These are phyloP conservation scores for Clavaria fumosa DNA, from an alignment of 768 basidiomycete species.

Conservation along the genomic window DNA sequence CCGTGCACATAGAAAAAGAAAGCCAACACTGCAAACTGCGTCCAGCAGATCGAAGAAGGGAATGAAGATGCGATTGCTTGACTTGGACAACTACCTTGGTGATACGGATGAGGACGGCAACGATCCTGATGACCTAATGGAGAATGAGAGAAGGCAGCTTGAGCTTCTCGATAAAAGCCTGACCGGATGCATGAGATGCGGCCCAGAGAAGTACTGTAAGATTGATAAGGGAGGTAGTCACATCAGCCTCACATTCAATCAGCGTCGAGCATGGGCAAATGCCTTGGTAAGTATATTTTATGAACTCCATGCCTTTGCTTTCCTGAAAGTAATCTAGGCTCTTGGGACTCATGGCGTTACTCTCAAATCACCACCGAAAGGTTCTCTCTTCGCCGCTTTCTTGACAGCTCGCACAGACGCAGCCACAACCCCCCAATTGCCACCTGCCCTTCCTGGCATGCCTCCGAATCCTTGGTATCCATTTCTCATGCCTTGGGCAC, in stretches of 20 bases:
- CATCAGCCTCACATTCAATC: slow-evolving; percentile 24
- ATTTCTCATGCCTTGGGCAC: neutral
- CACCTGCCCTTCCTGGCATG: neutral
- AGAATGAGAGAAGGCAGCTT: slow-evolving; percentile 10
- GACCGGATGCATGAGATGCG: neutral
- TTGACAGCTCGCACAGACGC: neutral
- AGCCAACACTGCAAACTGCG: no score
- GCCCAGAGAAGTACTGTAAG: neutral
- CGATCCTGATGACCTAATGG: slow-evolving; percentile 5
- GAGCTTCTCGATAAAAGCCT: neutral
- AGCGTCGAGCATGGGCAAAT: slow-evolving; percentile 23
- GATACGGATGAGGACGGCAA: slow-evolving; percentile 1
- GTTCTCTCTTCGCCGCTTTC: slow-evolving; percentile 5
- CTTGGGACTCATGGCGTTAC: slow-evolving; percentile 2
- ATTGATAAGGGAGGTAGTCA: neutral
- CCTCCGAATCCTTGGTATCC: neutral
- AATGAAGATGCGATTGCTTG: neutral
- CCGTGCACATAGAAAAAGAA: neutral
- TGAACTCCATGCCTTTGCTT: slow-evolving; percentile 5
- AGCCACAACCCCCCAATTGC: neutral
- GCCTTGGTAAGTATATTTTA: slow-evolving; percentile 12
- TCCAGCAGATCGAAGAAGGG: neutral
- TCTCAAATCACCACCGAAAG: slow-evolving; percentile 1
- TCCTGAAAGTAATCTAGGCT: slow-evolving; percentile 1
- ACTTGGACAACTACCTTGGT: no score